Percentiles rank a stretch among this genome's conserved stretches.
These are phyloP conservation scores for Cladosporium sp. DNA, from an alignment of 2,329 filamentous ascomycete species.

Conservation along the genomic window DNA sequence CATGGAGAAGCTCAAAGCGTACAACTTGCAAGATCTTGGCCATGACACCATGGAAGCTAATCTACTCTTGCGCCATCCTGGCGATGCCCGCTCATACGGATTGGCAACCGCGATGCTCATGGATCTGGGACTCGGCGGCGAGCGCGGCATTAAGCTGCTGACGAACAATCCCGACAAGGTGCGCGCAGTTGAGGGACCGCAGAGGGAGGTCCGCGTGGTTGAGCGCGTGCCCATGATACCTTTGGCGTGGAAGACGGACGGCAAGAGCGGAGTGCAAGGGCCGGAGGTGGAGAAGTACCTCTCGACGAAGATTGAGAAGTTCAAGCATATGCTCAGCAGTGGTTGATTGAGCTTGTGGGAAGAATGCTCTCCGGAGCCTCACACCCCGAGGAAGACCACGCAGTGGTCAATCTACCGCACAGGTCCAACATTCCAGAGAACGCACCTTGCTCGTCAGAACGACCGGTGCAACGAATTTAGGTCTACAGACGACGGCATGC, in stretches of 20 bases:
- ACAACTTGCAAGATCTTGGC: conserved; percentile 93
- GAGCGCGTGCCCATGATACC: conserved; percentile 96
- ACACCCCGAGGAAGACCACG: no score
- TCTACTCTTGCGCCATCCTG: conserved; percentile 81
- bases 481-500: no score
- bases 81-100: conserved; percentile 90
- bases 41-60: conserved; percentile 99
- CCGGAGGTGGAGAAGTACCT: conserved; percentile 91
- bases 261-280: conserved; percentile 74
- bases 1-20: conserved; percentile 93
- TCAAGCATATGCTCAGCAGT: conserved; percentile 46
- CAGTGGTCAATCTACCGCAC: no score
- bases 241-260: conserved; percentile 79
- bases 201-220: conserved; percentile 78
- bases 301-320: conserved; percentile 71
- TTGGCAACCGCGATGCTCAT: conserved; percentile 91
- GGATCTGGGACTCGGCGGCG: conserved; percentile 69
- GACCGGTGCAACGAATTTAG: no score
- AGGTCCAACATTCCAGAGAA: no score
- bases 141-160: conserved; percentile 72
- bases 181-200: conserved; percentile 85
- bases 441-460: no score
- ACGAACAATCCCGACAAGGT: conserved; percentile 99
- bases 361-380: background rate
- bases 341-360: background rate